Base-by-base conservation (phyloP, 179 eudicot genomes). In the Camellia oleifera region DNA sequence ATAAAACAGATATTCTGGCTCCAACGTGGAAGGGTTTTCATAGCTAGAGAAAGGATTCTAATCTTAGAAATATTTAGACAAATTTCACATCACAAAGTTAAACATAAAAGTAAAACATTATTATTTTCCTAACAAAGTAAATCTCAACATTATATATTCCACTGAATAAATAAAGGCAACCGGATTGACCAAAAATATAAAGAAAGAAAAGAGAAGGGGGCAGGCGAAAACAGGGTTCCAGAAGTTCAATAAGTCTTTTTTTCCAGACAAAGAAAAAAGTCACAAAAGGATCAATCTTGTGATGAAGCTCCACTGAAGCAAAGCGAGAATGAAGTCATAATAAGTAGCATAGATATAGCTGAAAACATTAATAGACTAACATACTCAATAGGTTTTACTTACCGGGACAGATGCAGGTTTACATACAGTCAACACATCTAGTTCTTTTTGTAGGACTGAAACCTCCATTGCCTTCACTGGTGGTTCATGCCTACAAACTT, bases 341-440 rank as follows among this genome's bases (percentile, higher is more conserved):
- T 50, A 12, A 61, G 62, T 20, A 61, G 57, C 8, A 50, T 1
- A 73, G 10, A 76, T 44, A 18, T 71, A 20, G 18, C 48, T 17
- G 53, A 57, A 82, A 71, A 78, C 78, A 69, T 56, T 57, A 42
- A 32, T 64, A 78, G 48, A 50, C 40, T 48, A 77, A 75, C 40
- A 57, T 48, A 40, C n/a, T 46, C 46, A 64, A 17, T 58, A 54
- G 71, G 17, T 20, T 63, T 71, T 48, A 74, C 98, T 92, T 85
- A 96, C 98, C 50, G 98, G 99, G 79, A 94, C 91, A 71, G 98
- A 89, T 64, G 99, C 97, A 72, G 98, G 99, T 84, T 96, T 96
- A 84, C 89, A 96, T 63, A 96, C 89, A 46, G 97, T 92, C 82
- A 94, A 45, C 77, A 95, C 98, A 84, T 92, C 99, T 72, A 90